phyloP scores from a whole-genome alignment of 345 rosid genomes.

The Trapa bicornis region DNA sequence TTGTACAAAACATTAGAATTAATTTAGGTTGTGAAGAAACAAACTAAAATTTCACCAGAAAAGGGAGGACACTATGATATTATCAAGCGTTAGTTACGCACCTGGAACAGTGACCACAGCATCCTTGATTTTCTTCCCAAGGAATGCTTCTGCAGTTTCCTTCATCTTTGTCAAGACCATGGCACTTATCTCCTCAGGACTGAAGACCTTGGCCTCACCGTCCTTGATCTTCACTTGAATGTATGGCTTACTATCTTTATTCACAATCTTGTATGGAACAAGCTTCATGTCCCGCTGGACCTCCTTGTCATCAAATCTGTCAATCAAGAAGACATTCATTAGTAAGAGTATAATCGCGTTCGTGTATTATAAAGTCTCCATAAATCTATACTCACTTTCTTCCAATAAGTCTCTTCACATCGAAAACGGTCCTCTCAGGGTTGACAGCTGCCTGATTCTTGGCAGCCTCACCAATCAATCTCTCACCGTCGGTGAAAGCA shows the following conservation, averaged over 20 bases:
- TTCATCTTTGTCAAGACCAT: conserved; percentile 88
- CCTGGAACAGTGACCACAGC: conserved; percentile 99
- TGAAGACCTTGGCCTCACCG: conserved; percentile 90
- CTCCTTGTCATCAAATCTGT: conserved; percentile 83
- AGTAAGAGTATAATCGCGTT: neutral
- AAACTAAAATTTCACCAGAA: neutral
- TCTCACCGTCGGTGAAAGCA: conserved; percentile 82
- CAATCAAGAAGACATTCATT: conserved; percentile 6
- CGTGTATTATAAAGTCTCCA: neutral
- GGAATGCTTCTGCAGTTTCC: conserved; percentile 96
- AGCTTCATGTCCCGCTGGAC: conserved; percentile 92
- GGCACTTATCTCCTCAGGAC: conserved; percentile 94
- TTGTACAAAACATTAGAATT: conserved; percentile 4
- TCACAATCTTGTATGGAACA: conserved; percentile 82
- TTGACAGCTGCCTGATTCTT: conserved; percentile 94
- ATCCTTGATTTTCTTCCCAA: conserved; percentile 97
- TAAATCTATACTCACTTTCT: conserved; percentile 48
- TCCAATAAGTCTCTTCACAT: conserved; percentile 89
- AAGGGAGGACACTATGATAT: neutral
- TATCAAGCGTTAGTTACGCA: conserved; percentile 16
- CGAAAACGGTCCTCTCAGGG: conserved; percentile 75
- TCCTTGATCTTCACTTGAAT: conserved; percentile 83
- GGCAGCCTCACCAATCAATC: conserved; percentile 95
- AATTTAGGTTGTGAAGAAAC: neutral
- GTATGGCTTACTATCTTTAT: conserved; percentile 88